A percentile compares a stretch with the other conserved stretches of the same genome.
phyloP scores from a whole-genome alignment of 345 rosid genomes.

The Physaria fendleri region DNA sequence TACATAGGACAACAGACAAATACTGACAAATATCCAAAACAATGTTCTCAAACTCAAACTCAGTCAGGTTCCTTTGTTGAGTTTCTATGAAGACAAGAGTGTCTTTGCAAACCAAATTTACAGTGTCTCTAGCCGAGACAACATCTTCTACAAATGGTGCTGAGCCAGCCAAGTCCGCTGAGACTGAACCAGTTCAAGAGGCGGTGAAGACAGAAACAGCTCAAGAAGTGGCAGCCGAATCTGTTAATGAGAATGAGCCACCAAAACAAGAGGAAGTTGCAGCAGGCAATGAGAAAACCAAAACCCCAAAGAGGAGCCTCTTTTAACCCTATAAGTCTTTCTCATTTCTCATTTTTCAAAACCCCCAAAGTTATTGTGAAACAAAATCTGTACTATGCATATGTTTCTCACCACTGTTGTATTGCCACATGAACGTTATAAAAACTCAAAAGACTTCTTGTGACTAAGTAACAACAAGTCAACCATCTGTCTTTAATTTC shows the following conservation, averaged over 20 bases:
- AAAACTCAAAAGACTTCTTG: slow-evolving; percentile 2
- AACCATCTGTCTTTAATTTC: too few species aligned
- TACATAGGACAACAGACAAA: slow-evolving; percentile 2
- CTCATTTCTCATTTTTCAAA: not conserved
- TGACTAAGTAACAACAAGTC: too few species aligned
- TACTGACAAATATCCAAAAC: not conserved
- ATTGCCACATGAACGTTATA: slow-evolving; percentile 7
- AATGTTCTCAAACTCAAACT: not conserved
- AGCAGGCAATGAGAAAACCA: slow-evolving; percentile 8
- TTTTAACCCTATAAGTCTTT: slow-evolving; percentile 20
- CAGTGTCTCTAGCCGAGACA: too few species aligned
- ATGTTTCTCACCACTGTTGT: slow-evolving; percentile 11
- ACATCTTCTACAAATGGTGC: too few species aligned
- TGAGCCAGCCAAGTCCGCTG: slow-evolving; percentile 9
- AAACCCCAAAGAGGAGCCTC: slow-evolving; percentile 38
- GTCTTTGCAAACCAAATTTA: slow-evolving; percentile 89
- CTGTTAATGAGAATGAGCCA: slow-evolving; percentile 21
- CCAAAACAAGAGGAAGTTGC: slow-evolving; percentile 23
- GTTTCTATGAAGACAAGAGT: slow-evolving; percentile 76
- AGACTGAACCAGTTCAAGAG: slow-evolving; percentile 17
- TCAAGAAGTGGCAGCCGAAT: slow-evolving; percentile 13
- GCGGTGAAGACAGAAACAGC: slow-evolving; percentile 20
- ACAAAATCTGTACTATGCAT: slow-evolving; percentile 9
- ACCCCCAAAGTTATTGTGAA: too few species aligned
- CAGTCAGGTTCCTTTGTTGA: slow-evolving; percentile 45